These are phyloP conservation scores for Phaeosphaeriaceae sp. DNA, from an alignment of 2,329 filamentous ascomycete species.

Conservation along the genomic window DNA sequence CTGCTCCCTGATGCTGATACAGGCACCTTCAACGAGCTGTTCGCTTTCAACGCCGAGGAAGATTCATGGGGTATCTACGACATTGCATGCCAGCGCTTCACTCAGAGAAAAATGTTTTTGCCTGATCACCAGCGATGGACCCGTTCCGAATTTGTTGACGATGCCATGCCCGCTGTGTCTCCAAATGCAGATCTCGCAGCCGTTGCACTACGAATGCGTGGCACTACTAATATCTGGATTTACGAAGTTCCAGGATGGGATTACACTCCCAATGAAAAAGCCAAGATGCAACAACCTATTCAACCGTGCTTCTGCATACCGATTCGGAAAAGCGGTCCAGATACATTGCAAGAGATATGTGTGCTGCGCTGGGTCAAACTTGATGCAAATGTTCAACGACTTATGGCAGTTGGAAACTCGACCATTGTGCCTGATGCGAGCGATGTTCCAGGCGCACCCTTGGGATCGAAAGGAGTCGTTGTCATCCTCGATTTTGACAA, in stretches of 20 bases:
- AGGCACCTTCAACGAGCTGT: slow-evolving; percentile 48
- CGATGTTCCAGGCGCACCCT: slow-evolving; percentile 33
- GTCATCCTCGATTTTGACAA: slow-evolving; percentile 49
- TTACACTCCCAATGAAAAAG: slow-evolving; percentile 35
- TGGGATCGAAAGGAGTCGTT: slow-evolving; percentile 46
- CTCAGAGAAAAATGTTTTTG: slow-evolving; percentile 46
- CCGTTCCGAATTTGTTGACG: slow-evolving; percentile 48
- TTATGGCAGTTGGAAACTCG: slow-evolving; percentile 48
- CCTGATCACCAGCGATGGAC: slow-evolving; percentile 48
- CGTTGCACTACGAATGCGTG: slow-evolving; percentile 46
- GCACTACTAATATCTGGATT: slow-evolving; percentile 48
- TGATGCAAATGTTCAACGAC: slow-evolving; percentile 38
- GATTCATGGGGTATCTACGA: slow-evolving; percentile 52
- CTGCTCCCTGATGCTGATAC: slow-evolving; percentile 48
- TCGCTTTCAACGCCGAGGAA: slow-evolving; percentile 50
- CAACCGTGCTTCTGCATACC: slow-evolving; percentile 48
- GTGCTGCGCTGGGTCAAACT: slow-evolving; percentile 46
- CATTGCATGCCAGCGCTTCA: slow-evolving; percentile 46
- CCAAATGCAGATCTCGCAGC: slow-evolving; percentile 47
- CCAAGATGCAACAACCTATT: slow-evolving; percentile 38
- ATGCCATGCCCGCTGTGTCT: slow-evolving; percentile 50
- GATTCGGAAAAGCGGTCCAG: slow-evolving; percentile 38
- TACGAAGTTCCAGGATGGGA: slow-evolving; percentile 48
- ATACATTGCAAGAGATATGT: slow-evolving; percentile 45
- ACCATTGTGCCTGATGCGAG: slow-evolving; percentile 29